Evolutionary conservation across 2,329 filamentous ascomycete genomes (phyloP), one percentile per base, ranked within the genome.

Genomic region (Pseudomassariella vexata): DNA sequence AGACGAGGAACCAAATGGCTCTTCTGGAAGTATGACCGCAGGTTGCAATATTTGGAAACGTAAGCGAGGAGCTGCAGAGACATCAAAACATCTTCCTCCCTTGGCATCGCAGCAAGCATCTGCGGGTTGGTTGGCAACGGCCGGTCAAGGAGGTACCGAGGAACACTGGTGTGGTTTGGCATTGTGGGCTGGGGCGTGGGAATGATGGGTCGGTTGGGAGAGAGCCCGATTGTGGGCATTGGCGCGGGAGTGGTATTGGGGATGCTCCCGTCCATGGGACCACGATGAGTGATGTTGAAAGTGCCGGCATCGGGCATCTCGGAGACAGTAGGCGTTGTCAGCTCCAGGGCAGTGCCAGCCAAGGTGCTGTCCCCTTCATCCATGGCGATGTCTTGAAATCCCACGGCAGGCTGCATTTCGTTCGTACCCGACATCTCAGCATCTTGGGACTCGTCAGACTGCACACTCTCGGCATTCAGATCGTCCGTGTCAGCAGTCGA

Each of bases 1-100:
- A 98, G 78, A 42, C 81, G 84, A 0, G 92, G 92, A 5, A 98
- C 92, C 9, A 96, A 70, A 51, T 98, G 92, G 23, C 89, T 94
- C 56, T 84, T 76, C 54, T 98, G 92, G 57, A 98, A 98, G 59
- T 95, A 98, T 5, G 86, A 82, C 12, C 92, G 79, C 19, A 98
- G 75, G 48, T 94, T 94, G 69, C 92, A 96, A 62, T 98, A 98
- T 60, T 98, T 98, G 16, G 89, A 95, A 35, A 98, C 90, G 56
- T 98, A 98, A 11, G 92, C 92, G 27, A 98, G 74, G 14, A 98
- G 76, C 60, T 98, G 92, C 22, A 98, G 72, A 5, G 92, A 95
- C 90, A 98, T 95, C 42, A 98, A 70, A 3, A 98, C 92, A 50
- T 98, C 92, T 58, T 98, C 92, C 49, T 98, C 92, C 30, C 92